These are phyloP conservation scores for Penicillium vulpinum DNA, from an alignment of 2,329 filamentous ascomycete genomes.

Conservation along the genomic window DNA sequence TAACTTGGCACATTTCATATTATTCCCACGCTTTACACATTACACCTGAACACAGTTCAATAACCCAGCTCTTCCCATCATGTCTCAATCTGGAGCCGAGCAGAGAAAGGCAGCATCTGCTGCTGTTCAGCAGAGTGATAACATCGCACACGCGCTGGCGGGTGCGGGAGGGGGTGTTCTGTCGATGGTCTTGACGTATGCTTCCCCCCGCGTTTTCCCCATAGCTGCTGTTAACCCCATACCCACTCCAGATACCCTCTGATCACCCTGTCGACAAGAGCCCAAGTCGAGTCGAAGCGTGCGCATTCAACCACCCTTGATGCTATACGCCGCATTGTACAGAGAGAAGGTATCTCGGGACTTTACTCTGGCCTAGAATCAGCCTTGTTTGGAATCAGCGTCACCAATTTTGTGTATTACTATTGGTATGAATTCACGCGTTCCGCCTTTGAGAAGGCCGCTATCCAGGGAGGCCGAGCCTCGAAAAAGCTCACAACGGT, in stretches of 20 bases:
- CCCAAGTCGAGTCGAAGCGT: constrained; percentile 95
- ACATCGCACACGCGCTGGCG: constrained; percentile 91
- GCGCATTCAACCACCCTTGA: constrained; percentile 81
- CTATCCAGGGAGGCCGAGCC: constrained; percentile 68
- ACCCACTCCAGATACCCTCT: constrained; percentile 72
- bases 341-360: constrained; percentile 83
- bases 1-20: neutral
- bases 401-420: constrained; percentile 99
- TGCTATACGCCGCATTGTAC: constrained; percentile 81
- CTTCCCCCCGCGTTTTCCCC: constrained; percentile 7
- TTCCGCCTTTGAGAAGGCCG: constrained; percentile 75
- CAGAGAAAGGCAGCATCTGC: constrained; percentile 54
- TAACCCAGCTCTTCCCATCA: constrained; percentile 20
- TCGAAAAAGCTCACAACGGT: constrained; percentile 82
- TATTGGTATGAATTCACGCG: constrained; percentile 99
- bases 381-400: constrained; percentile 93
- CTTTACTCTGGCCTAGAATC: constrained; percentile 93
- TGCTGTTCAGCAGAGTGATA: constrained; percentile 82
- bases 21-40: neutral
- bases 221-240: constrained; percentile 11
- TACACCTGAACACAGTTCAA: neutral
- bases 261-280: constrained; percentile 94
- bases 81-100: constrained; percentile 44
- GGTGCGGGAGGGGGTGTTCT: constrained; percentile 91
- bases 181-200: constrained; percentile 91